Conservation (phyloP, 2,329 filamentous ascomycete species). For the Lachnum nothofagi region DNA sequence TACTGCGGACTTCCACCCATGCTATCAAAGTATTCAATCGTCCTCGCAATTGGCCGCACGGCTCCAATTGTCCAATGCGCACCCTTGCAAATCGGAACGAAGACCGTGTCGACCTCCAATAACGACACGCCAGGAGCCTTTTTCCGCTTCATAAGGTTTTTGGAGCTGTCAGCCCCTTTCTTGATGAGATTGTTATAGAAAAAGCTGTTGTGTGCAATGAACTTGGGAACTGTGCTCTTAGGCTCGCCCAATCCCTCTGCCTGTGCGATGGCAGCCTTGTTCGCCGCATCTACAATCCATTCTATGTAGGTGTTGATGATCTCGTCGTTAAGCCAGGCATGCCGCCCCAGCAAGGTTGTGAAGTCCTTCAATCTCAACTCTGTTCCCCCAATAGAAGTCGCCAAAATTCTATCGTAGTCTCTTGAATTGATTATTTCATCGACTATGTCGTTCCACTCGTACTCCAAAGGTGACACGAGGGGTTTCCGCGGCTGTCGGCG, state of each 20-base stretch:
- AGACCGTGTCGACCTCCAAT: conserved; percentile 59
- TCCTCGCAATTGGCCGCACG: conserved; percentile 55
- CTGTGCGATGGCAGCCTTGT: conserved; percentile 47
- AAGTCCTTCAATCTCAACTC: conserved; percentile 56
- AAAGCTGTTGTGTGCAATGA: conserved; percentile 59
- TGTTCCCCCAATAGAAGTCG: conserved; percentile 45
- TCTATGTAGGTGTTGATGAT: conserved; percentile 64
- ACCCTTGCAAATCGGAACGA: conserved; percentile 62
- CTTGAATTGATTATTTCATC: conserved; percentile 27
- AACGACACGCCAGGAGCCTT: conserved; percentile 57
- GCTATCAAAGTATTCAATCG: conserved; percentile 66
- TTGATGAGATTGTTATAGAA: conserved; percentile 55
- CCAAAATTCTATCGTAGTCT: conserved; percentile 34
- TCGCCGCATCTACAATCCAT: conserved; percentile 55
- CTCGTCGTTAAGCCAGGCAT: conserved; percentile 71
- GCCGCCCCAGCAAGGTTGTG: conserved; percentile 51
- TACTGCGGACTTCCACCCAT: conserved; percentile 40
- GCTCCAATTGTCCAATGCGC: conserved; percentile 69
- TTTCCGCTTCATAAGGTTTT: conserved; percentile 52
- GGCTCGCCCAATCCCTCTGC: conserved; percentile 18
- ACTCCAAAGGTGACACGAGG: conserved; percentile 30
- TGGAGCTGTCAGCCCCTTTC: conserved; percentile 43
- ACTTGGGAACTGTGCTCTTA: conserved; percentile 51
- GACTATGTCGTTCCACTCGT: conserved; percentile 38
- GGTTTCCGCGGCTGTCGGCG: conserved; percentile 22